Conservation (phyloP, 2,329 filamentous ascomycete genomes). For the Pseudogymnoascus sp. region DNA sequence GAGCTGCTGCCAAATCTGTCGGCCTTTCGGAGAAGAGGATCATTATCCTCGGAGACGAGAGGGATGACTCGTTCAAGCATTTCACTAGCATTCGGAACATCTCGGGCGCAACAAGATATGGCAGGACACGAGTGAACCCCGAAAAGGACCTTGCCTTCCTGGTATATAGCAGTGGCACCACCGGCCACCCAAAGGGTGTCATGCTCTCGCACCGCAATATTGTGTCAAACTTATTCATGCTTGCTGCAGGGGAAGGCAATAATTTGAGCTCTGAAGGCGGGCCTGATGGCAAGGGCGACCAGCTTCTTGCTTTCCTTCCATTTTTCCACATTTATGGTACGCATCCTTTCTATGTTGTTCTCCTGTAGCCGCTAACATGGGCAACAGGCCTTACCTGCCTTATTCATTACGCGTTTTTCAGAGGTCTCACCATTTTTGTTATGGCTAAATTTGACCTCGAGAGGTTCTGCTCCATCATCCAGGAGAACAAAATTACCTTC, state of each 20-base stretch:
- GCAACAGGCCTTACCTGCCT: conserved; percentile 57
- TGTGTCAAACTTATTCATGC: conserved; percentile 61
- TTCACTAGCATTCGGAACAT: conserved; percentile 63
- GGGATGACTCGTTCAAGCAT: conserved; percentile 51
- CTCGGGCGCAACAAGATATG: conserved; percentile 47
- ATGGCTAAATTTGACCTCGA: conserved; percentile 77
- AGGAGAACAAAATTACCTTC: conserved; percentile 67
- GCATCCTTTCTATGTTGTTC: background rate
- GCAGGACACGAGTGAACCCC: conserved; percentile 54
- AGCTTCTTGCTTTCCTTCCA: conserved; percentile 68
- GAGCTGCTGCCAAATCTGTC: conserved; percentile 57
- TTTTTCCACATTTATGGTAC: conserved; percentile 83
- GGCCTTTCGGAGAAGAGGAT: conserved; percentile 66
- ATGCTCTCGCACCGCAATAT: conserved; percentile 79
- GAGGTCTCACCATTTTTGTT: conserved; percentile 58
- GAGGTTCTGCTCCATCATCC: conserved; percentile 66
- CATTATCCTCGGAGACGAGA: conserved; percentile 62
- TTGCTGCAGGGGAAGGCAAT: conserved; percentile 42
- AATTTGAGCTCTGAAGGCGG: conserved; percentile 51
- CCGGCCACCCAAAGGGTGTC: conserved; percentile 84
- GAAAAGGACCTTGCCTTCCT: conserved; percentile 71
- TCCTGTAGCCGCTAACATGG: conserved; percentile 13
- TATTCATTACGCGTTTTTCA: conserved; percentile 58
- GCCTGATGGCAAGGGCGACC: conserved; percentile 56
- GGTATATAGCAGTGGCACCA: conserved; percentile 84